These are phyloP conservation scores for Halophytophthora polymorphica DNA, from an alignment of 352 stramenopile genomes.

Conservation along the genomic window DNA sequence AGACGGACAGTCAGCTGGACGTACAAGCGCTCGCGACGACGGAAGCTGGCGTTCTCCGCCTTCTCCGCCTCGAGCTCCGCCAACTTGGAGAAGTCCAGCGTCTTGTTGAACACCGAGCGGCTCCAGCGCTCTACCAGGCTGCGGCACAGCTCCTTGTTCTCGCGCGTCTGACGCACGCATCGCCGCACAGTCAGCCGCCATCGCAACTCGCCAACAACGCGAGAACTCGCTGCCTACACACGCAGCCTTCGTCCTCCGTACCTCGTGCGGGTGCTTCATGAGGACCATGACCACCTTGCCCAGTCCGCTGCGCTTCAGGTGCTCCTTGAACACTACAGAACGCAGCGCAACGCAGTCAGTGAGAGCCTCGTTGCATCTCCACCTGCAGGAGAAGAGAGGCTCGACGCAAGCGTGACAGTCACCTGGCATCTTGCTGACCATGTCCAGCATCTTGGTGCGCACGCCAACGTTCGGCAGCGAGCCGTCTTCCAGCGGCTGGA, in stretches of 20 bases:
- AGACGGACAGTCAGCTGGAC: neutral
- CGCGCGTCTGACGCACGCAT: slow-evolving; percentile 41
- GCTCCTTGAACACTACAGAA: slow-evolving; percentile 80
- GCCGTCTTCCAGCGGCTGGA: slow-evolving; percentile 78
- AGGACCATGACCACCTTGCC: slow-evolving; percentile 87
- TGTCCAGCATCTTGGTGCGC: slow-evolving; percentile 84
- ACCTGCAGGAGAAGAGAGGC: neutral
- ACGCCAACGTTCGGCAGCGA: slow-evolving; percentile 80
- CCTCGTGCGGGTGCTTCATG: slow-evolving; percentile 86
- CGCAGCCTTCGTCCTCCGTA: slow-evolving; percentile 11
- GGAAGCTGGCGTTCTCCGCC: slow-evolving; percentile 71
- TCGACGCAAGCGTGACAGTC: neutral
- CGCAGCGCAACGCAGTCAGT: neutral
- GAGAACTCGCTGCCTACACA: neutral
- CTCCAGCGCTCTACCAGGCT: slow-evolving; percentile 86
- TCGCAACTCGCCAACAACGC: neutral
- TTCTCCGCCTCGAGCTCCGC: slow-evolving; percentile 85
- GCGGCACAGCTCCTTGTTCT: slow-evolving; percentile 87
- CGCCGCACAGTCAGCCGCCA: slow-evolving; percentile 1
- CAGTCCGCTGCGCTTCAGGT: slow-evolving; percentile 87
- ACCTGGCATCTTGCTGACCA: slow-evolving; percentile 77
- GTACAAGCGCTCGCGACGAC: slow-evolving; percentile 51
- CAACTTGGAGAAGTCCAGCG: slow-evolving; percentile 83
- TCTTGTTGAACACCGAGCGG: slow-evolving; percentile 87
- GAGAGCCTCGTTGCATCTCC: neutral